Base-by-base conservation (phyloP, 345 rosid genomes). In the Aquilaria malaccensis region DNA sequence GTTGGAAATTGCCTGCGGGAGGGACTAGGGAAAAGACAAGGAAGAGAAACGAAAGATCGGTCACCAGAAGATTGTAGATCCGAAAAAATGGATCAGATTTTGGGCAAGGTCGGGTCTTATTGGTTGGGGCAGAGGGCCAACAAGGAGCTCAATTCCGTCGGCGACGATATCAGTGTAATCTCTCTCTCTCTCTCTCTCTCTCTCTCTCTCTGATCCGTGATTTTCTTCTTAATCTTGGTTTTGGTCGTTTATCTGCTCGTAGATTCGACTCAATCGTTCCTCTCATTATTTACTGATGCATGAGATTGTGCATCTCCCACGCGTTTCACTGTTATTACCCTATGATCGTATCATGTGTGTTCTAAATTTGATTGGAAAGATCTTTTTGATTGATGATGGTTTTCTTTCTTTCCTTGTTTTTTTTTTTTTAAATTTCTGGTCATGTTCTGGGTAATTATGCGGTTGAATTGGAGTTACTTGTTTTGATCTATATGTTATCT, bases 81-180 rank as follows among this genome's bases (percentile, higher is more conserved):
- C 3, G 43, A 37, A 37, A 11, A 58, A 54, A 88, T 94, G 99
- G 99, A 94, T 88, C 88, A 86, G 77, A 71, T 94, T 33, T 1
- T 94, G 70, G 86, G 78, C 92, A 94, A 87, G 76, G 87, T 90
- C 2, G 97, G 99, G 2, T 86, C 96, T 6, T 90, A 80, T 70
- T 86, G 96, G 99, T 50, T 90, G 12, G 81, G 92, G 37, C 61
- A 74, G 71, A 84, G 53, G 63, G 95, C 97, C 52, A 82, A 63
- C 89, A 94, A 83, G 82, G 92, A 86, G 81, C 32, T 94, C 66
- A 74, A 63, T 72, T 90, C 99, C 57, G 83, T 94, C 57, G 96
- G 97, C 58, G 87, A 90, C 59, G 97, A 94, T 57, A 68, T 94
- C 73, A 86, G 68, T 54, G 43, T 66, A 41, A 57, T 45, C 45